phyloP scores from a whole-genome alignment of 2,329 filamentous ascomycete species.

The Beauveria bassiana region DNA sequence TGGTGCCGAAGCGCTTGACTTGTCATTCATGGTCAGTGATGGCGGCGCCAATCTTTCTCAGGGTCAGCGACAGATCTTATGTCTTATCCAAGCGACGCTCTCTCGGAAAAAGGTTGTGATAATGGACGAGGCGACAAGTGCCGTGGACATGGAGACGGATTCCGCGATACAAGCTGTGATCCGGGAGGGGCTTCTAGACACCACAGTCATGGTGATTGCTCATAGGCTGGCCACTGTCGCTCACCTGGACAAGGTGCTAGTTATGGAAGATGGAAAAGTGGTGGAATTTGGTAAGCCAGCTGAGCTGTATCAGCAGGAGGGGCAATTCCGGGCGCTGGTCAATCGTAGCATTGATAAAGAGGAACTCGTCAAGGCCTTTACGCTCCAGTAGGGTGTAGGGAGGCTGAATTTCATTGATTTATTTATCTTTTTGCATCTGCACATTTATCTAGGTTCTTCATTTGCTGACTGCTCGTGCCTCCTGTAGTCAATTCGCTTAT shows the following conservation, averaged over 20 bases:
- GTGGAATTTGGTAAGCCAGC: constrained; percentile 52
- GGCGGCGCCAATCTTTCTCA: constrained; percentile 44
- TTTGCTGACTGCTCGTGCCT: too few species aligned
- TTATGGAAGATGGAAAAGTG: constrained; percentile 53
- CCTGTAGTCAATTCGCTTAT: too few species aligned
- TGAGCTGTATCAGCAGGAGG: constrained; percentile 42
- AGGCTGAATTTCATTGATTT: too few species aligned
- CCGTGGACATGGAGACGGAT: constrained; percentile 64
- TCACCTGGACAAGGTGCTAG: constrained; percentile 59
- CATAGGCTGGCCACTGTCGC: constrained; percentile 61
- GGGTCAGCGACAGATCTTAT: constrained; percentile 61
- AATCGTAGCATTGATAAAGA: neutral
- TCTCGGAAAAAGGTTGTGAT: constrained; percentile 60
- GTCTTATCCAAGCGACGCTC: constrained; percentile 52
- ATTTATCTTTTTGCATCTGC: too few species aligned
- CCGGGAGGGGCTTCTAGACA: constrained; percentile 49
- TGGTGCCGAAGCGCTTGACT: neutral
- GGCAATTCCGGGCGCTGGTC: neutral
- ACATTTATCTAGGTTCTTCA: too few species aligned
- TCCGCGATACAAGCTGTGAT: constrained; percentile 49
- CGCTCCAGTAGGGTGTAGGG: too few species aligned
- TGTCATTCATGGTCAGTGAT: neutral
- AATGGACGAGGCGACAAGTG: constrained; percentile 63
- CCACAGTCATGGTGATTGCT: constrained; percentile 58
- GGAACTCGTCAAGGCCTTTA: neutral